Evolutionary conservation across 2,329 filamentous ascomycete species (phyloP), one percentile per base, ranked within the genome.

Genomic region (Fonsecaea multimorphosa): DNA sequence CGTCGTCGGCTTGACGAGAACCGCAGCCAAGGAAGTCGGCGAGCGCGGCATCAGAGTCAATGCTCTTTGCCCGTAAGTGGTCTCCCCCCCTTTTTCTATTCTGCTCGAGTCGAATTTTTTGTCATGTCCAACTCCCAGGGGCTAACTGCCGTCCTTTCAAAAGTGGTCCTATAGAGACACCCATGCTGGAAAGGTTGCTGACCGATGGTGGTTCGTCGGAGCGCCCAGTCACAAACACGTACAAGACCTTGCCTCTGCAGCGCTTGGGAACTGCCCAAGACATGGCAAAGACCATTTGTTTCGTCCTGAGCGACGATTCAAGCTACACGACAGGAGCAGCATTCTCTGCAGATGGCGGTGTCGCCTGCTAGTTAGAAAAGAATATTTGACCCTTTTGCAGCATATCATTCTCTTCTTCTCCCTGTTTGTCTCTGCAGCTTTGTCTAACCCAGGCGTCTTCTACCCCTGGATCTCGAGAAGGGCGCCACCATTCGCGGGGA

Each of bases 251-350:
- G 24, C 64, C 67, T 36, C 32, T 69, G 38, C 89, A 92, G 76
- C 93, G 93, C 44, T 31, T 69, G n/a, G 67, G 69, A 24, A 61
- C 59, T 22, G 44, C 65, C 2, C 78, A 79, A 31, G 81, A 83
- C 67, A 74, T 83, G 3, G 80, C 78, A 0, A 77, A 76, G 0
- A 78, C 80, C 1, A 76, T 79, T 3, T 73, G 80, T 8, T 83
- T 82, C 65, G 70, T 82, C 16, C 67, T 83, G 27, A 79, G 78
- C 53, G 81, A 83, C 69, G 81, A 79, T 7, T 73, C 80, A 22
- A 72, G 74, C 12, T 78, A 79, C 66, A 82, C 79, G 2, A 82
- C 80, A 0, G 79, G 76, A 1, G 74, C 78, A 6, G 76, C 79
- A 3, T 76, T 80, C 51, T 78, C 74, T 57, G 79, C 83, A 22